Percentiles rank a stretch among this genome's conserved stretches.
phyloP scores from a whole-genome alignment of 225 moss, liverwort and hornwort genomes.

The Thuidium tamariscinum region DNA sequence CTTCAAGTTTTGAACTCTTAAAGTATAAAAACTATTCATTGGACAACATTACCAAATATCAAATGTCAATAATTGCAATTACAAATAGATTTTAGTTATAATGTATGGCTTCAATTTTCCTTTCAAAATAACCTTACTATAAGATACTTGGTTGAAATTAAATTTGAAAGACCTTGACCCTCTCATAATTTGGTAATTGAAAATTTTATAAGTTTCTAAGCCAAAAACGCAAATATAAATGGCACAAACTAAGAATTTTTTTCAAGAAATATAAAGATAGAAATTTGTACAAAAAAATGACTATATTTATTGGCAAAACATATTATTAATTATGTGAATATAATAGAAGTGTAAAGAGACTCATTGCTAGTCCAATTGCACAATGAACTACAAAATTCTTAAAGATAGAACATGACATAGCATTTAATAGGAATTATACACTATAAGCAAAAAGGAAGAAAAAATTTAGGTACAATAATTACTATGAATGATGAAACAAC shows the following conservation, averaged over 20 bases:
- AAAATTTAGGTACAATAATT: neutral
- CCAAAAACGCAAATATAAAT: neutral
- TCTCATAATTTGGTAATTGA: neutral
- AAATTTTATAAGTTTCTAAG: neutral
- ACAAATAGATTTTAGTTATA: neutral
- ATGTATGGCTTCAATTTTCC: neutral
- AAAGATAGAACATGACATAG: neutral
- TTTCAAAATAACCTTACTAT: neutral
- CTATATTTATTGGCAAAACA: neutral
- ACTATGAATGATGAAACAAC: neutral
- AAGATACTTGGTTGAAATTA: neutral
- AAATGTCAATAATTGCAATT: neutral
- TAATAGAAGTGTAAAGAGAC: neutral
- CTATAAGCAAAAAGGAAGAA: rapidly evolving
- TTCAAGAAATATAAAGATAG: neutral
- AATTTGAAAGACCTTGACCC: neutral
- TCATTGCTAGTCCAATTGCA: neutral
- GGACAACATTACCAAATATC: neutral
- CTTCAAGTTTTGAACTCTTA: neutral
- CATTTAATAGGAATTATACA: too few relatives aligned
- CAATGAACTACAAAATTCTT: too few relatives aligned
- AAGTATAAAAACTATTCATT: neutral
- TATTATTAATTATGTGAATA: neutral
- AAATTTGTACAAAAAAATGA: neutral
- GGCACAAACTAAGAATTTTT: neutral